A percentile compares a stretch with the other conserved stretches of the same genome.
phyloP scores from a whole-genome alignment of 2,329 filamentous ascomycete species.

The Colletotrichum sp. region DNA sequence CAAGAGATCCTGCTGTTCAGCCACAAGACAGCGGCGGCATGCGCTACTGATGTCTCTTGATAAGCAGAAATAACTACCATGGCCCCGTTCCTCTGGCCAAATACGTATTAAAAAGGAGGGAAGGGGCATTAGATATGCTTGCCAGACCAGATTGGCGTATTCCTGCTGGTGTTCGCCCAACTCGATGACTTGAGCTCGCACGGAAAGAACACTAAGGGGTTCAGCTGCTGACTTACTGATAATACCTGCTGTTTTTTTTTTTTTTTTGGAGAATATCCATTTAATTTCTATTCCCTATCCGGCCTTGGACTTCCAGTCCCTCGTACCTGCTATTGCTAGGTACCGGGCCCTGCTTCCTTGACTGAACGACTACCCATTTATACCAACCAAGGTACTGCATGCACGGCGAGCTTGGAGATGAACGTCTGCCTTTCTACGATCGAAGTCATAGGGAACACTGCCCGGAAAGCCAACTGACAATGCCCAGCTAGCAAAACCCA shows the following conservation, averaged over 20 bases:
- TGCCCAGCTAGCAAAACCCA: not conserved
- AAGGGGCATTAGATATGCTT: not conserved
- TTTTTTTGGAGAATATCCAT: not conserved
- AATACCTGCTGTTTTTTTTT: not conserved
- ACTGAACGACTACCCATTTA: not conserved
- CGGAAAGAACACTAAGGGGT: not conserved
- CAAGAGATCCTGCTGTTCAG: not conserved
- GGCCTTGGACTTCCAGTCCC: not conserved
- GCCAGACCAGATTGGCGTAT: not conserved
- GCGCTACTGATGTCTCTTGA: not conserved
- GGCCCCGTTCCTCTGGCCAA: not conserved
- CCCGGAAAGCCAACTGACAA: too few relatives aligned
- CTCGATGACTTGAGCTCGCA: not conserved
- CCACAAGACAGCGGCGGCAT: not conserved
- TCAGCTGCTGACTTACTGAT: not conserved
- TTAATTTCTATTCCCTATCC: not conserved
- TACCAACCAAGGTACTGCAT: not conserved
- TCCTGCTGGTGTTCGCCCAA: not conserved
- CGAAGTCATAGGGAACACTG: not conserved
- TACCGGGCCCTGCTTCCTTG: not conserved
- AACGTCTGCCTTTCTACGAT: not conserved
- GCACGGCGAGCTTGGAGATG: not conserved
- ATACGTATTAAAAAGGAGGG: not conserved
- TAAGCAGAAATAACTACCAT: not conserved
- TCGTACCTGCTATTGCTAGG: not conserved